Base-by-base conservation (phyloP, 2,329 filamentous ascomycete genomes). In the Didymella lethalis region DNA sequence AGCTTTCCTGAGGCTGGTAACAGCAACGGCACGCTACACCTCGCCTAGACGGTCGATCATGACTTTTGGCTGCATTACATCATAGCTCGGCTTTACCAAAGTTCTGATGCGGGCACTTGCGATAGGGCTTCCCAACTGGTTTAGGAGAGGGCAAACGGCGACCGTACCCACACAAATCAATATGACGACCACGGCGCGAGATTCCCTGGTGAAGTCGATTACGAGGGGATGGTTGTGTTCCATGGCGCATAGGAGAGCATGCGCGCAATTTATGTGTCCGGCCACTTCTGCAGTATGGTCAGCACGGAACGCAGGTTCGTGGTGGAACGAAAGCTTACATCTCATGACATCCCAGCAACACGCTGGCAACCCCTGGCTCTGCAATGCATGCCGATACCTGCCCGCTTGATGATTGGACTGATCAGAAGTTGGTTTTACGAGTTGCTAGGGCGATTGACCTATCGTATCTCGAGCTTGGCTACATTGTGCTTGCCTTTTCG, bases 391-490 rank as follows among this genome's bases (percentile, higher is more conserved):
- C 53, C 46, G 36, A 46, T 52, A 57, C 34, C 49, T 55, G 50
- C 28, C 41, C 38, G 45, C 23, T 38, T 44, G 43, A 31, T 55
- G 41, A 64, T 57, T 66, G 61, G 66, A 38, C 45, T 54, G 31
- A 32, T 43, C 23, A n/a, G 18, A 36, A 31, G 47, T 43, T 57
- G 40, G 44, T 29, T 61, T 54, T 61, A 51, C 45, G 47, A 59
- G 63, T 64, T 65, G 59, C 54, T 55, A 64, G 62, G 64, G 54
- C 56, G 54, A 50, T 47, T 53, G 62, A 49, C 59, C 63, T 62
- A 66, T 63, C 51, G 47, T 43, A 46, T 51, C 29, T 31, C 43
- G 41, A 46, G 49, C 26, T 49, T 40, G 49, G 47, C 26, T 52
- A 56, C 54, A 64, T 63, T 51, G 55, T 52, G 59, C 48, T 64